Percentiles rank a stretch among this genome's conserved stretches.
Evolutionary conservation across 441 rosid genomes (phyloP).

Genomic region (Euphorbia schlechtendalii): DNA sequence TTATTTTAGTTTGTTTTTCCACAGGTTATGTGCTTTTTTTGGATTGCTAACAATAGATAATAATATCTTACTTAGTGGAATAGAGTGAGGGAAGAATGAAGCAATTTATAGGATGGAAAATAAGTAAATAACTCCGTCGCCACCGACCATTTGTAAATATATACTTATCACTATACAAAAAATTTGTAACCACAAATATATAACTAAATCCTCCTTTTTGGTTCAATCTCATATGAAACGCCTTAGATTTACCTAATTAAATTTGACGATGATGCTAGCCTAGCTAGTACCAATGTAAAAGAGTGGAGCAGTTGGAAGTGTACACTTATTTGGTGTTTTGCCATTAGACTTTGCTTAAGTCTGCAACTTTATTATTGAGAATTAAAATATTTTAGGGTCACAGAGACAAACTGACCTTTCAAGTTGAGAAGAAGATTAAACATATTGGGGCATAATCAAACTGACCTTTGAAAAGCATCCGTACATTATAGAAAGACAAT

Average conservation of each 20-base stretch:
- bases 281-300: background rate
- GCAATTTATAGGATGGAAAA: constrained; percentile 4
- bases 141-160: too few relatives aligned
- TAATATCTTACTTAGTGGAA: background rate
- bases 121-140: too few relatives aligned
- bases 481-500: too few relatives aligned
- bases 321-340: constrained; percentile 11
- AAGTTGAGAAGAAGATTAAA: background rate
- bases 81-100: constrained; percentile 17
- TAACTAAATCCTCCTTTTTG: too few relatives aligned
- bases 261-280: constrained; percentile 6
- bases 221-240: too few relatives aligned
- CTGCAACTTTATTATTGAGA: background rate
- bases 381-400: background rate
- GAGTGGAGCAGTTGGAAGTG: constrained; percentile 27
- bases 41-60: background rate
- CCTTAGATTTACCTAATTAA: background rate
- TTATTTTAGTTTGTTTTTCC: background rate
- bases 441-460: background rate
- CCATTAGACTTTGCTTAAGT: constrained; percentile 5
- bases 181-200: too few relatives aligned
- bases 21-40: background rate
- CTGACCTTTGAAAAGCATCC: background rate
- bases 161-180: too few relatives aligned
- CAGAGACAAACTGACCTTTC: background rate